Evolutionary conservation across 768 basidiomycete species (phyloP), one percentile per base, ranked within the genome.

Genomic region (Tricholoma furcatifolium): DNA sequence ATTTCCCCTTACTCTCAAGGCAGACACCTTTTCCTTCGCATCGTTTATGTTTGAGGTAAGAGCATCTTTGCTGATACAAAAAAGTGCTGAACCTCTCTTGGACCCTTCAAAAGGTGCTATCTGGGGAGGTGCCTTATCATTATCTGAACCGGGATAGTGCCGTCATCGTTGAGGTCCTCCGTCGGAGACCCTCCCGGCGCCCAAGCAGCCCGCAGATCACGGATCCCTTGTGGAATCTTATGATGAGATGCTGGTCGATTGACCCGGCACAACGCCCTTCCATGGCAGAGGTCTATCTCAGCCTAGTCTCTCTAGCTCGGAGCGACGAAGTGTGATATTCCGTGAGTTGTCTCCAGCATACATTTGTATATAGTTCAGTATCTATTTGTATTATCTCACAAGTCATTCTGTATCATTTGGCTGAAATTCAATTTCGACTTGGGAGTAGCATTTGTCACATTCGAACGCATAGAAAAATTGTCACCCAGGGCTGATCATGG

Each of bases 1-100:
- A 27, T 57, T 21, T 35, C 55, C 55, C 5, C 32, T 62, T 4
- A 59, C 53, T 4, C 38, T 55, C 20, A 57, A 49, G 30, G 43
- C 56, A 2, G 60, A 62, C 51, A 35, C 44, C 1, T 62, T 50
- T 30, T 59, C 61, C 7, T 62, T 60, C 23, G 61, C 43, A 23
- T 59, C 50, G 15, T 41, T 58, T 1, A 44, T 51, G 27, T 36
- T 62, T 4, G 60, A 62, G 60, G 60, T 59, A 38, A 17, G 30
- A 15, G 3, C 1, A 44, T 30, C 43, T 27, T 14, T 4, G 2
- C 41, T 42, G 17, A 17, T n/a, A 4, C 43, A 42, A 42, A 17
- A 18, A 10, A 42, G 10, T 11, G 4, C 36, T 38, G 12, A 38
- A 12, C 18, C 24, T 27, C 24, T 27, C 18, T 38, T 12, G 12